Conservation (phyloP, 805 yeast genomes). For the Yarrowia bubula region DNA sequence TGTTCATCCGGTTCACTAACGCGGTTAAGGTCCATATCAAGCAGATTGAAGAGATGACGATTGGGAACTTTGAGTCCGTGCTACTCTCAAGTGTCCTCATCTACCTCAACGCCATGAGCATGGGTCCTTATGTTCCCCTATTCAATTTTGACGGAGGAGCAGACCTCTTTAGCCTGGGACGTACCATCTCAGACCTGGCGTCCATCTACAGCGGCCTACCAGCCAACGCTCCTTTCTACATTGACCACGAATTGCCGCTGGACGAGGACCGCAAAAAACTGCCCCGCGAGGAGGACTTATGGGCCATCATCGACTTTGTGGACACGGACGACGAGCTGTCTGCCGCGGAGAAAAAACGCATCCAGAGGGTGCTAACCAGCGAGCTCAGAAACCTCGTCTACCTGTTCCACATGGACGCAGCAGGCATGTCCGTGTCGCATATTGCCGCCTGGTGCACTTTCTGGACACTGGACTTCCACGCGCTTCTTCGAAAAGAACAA, state of each 20-base stretch:
- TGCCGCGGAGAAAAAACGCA: neutral
- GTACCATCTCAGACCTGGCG: neutral
- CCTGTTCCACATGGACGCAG: slow-evolving; percentile 7
- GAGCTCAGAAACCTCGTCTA: neutral
- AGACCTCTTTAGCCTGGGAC: neutral
- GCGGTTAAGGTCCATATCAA: neutral
- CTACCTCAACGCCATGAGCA: slow-evolving; percentile 3
- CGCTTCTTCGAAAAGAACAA: neutral
- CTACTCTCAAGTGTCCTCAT: neutral
- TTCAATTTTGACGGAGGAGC: slow-evolving; percentile 5
- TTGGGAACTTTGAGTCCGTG: neutral
- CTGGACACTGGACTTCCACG: neutral
- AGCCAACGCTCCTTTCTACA: neutral
- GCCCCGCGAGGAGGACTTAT: neutral
- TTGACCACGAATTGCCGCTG: neutral
- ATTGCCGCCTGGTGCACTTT: neutral
- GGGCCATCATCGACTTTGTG: slow-evolving; percentile 3
- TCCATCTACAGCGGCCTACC: neutral
- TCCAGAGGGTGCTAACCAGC: neutral
- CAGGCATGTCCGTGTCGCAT: neutral
- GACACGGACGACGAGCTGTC: neutral
- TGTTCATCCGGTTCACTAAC: neutral
- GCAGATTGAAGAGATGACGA: neutral
- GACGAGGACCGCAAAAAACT: neutral
- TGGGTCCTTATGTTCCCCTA: neutral